Percentiles rank a stretch among this genome's conserved stretches.
phyloP scores from a whole-genome alignment of 441 rosid genomes.

The Pelargonium fulgidum region DNA sequence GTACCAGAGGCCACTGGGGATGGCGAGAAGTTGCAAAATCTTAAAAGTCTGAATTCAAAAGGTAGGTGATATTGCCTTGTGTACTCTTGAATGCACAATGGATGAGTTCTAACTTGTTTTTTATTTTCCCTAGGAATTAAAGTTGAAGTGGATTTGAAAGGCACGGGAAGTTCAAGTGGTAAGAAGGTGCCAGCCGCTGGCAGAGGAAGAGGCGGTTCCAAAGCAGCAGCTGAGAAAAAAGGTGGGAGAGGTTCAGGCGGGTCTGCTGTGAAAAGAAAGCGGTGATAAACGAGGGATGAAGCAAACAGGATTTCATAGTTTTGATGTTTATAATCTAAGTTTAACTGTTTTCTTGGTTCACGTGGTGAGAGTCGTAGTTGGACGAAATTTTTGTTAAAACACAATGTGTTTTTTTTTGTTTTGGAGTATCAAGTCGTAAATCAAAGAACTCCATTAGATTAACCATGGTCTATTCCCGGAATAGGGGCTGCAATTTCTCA shows the following conservation, averaged over 20 bases:
- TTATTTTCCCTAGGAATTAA: constrained; percentile 41
- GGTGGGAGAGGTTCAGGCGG: constrained; percentile 22
- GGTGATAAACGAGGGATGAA: constrained; percentile 22
- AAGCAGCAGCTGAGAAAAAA: constrained; percentile 27
- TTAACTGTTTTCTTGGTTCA: no score
- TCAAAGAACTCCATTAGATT: no score
- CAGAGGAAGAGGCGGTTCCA: constrained; percentile 39
- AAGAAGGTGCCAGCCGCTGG: constrained; percentile 43
- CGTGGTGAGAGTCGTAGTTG: no score
- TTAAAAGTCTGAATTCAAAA: constrained; percentile 63
- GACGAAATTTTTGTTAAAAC: no score
- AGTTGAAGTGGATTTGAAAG: constrained; percentile 76
- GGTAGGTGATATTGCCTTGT: constrained; percentile 32
- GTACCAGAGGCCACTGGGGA: constrained; percentile 36
- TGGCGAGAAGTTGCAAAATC: constrained; percentile 65
- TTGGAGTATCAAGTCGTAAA: no score
- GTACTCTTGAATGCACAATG: neutral
- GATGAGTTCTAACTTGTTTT: constrained; percentile 10
- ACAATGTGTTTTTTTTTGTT: no score
- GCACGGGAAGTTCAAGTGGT: constrained; percentile 31
- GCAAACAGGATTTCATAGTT: constrained; percentile 10
- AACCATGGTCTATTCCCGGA: no score
- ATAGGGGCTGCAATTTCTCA: no score
- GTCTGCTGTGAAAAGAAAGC: constrained; percentile 47
- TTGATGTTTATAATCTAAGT: constrained; percentile 12